These are phyloP conservation scores for Discostella stelligeroides DNA, from an alignment of 108 stramenopile genomes.

Conservation along the genomic window DNA sequence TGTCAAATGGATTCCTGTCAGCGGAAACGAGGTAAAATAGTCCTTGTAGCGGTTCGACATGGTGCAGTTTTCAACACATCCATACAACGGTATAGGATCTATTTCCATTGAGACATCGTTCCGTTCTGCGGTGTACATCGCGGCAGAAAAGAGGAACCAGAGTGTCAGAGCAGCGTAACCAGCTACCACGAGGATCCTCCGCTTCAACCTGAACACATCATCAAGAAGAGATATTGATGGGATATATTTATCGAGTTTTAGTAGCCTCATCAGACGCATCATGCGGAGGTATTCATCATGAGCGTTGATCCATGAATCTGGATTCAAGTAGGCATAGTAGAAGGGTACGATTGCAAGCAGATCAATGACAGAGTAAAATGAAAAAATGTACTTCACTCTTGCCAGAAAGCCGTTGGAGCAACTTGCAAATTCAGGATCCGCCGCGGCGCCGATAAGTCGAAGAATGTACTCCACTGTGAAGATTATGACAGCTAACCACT, in stretches of 20 bases:
- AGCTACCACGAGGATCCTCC: conserved; percentile 63
- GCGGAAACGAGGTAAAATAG: conserved; percentile 69
- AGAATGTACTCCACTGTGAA: conserved; percentile 90
- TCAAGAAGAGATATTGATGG: conserved; percentile 88
- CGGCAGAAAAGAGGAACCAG: conserved; percentile 81
- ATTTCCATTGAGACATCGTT: conserved; percentile 71
- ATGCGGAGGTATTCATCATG: conserved; percentile 91
- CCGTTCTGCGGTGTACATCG: conserved; percentile 80
- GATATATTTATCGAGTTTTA: conserved; percentile 91
- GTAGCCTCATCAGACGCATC: conserved; percentile 81
- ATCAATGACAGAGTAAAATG: conserved; percentile 89
- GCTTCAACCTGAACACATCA: conserved; percentile 85
- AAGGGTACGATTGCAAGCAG: conserved; percentile 86
- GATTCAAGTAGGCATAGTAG: conserved; percentile 67
- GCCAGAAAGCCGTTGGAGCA: conserved; percentile 29
- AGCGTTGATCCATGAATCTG: conserved; percentile 68
- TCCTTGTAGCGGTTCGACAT: conserved; percentile 74
- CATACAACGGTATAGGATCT: conserved; percentile 74
- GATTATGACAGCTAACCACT: conserved; percentile 76
- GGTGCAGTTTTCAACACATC: conserved; percentile 65
- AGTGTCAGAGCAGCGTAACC: conserved; percentile 76
- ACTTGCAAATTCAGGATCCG: conserved; percentile 70
- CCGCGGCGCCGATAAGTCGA: conserved; percentile 73
- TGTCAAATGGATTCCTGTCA: conserved; percentile 69
- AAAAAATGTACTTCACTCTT: conserved; percentile 70